Evolutionary conservation across 164 flowering plant species (phyloP).

Genomic region (Echeveria elegans): DNA sequence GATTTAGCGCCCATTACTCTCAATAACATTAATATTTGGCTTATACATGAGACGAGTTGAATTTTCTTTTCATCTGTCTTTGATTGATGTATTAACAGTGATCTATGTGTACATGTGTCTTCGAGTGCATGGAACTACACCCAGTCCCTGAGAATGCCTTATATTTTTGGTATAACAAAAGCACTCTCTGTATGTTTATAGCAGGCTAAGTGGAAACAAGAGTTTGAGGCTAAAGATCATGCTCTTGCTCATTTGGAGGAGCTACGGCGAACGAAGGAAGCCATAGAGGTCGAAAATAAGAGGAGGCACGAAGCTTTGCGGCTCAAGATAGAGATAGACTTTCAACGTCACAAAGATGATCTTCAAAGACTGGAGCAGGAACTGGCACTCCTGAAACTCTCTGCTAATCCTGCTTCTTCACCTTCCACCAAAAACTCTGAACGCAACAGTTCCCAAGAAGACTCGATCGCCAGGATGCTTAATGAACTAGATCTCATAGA

Average conservation of each 20-base stretch:
- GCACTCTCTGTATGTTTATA: slow-evolving; percentile 8
- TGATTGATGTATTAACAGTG: background rate
- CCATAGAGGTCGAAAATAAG: slow-evolving; percentile 52
- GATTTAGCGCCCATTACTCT: too few species aligned
- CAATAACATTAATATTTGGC: background rate
- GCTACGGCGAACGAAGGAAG: slow-evolving; percentile 68
- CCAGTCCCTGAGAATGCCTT: background rate
- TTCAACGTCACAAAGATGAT: background rate
- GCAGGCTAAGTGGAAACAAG: slow-evolving; percentile 81
- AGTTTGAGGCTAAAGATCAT: slow-evolving; percentile 58
- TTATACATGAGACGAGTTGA: too few species aligned
- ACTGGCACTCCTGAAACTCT: background rate
- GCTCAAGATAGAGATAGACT: slow-evolving; percentile 64
- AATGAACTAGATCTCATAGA: slow-evolving; percentile 42
- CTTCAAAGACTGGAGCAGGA: background rate
- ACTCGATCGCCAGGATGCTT: slow-evolving; percentile 47
- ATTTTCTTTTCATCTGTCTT: too few species aligned
- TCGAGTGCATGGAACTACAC: background rate
- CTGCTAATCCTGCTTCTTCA: slow-evolving; percentile 9
- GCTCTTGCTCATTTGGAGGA: slow-evolving; percentile 60
- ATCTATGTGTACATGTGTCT: background rate
- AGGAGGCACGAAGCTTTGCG: slow-evolving; percentile 76
- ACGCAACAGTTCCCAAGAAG: slow-evolving; percentile 28
- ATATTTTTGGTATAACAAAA: background rate
- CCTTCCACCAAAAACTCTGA: slow-evolving; percentile 18